These are phyloP conservation scores for Hawksworthiomyces lignivorus DNA, from an alignment of 2,329 filamentous ascomycete genomes.

Conservation along the genomic window DNA sequence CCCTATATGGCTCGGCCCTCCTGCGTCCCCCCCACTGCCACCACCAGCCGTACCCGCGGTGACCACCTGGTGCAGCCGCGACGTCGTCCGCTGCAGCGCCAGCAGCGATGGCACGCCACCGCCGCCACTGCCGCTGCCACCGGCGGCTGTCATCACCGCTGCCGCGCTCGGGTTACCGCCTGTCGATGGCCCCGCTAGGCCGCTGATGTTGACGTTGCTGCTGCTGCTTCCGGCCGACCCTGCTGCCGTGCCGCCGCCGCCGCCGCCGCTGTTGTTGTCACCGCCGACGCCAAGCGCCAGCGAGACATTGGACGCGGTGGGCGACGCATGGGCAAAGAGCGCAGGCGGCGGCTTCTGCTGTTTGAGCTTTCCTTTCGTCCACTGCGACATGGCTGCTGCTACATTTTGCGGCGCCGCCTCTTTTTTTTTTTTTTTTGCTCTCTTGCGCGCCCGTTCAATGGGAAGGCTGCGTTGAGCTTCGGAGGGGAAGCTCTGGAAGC, in stretches of 20 bases:
- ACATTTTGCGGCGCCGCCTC: constrained; percentile 17
- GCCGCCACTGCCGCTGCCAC: not conserved
- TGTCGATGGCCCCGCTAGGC: not conserved
- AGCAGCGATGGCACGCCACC: constrained; percentile 8
- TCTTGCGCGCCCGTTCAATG: no score
- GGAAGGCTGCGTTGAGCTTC: no score
- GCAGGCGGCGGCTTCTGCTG: constrained; percentile 57
- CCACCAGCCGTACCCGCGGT: not conserved
- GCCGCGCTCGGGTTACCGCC: not conserved
- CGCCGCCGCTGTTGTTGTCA: not conserved
- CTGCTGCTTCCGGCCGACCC: not conserved
- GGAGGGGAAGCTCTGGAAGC: no score
- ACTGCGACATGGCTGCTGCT: constrained; percentile 29
- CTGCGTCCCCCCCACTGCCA: not conserved
- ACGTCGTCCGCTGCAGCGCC: constrained; percentile 11
- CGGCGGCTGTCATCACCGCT: no score
- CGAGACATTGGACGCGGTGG: constrained; percentile 63
- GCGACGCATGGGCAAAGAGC: constrained; percentile 76
- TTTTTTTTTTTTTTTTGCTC: no score
- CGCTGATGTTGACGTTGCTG: not conserved
- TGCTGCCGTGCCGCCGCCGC: not conserved
- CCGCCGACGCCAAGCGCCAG: constrained; percentile 37
- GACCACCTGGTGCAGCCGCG: constrained; percentile 11
- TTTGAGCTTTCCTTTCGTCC: constrained; percentile 37
- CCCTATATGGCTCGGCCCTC: not conserved